Percentiles rank a stretch among this genome's conserved stretches.
Evolutionary conservation across 495 filamentous ascomycete genomes (phyloP).

Genomic region (Xylaria telfairii): DNA sequence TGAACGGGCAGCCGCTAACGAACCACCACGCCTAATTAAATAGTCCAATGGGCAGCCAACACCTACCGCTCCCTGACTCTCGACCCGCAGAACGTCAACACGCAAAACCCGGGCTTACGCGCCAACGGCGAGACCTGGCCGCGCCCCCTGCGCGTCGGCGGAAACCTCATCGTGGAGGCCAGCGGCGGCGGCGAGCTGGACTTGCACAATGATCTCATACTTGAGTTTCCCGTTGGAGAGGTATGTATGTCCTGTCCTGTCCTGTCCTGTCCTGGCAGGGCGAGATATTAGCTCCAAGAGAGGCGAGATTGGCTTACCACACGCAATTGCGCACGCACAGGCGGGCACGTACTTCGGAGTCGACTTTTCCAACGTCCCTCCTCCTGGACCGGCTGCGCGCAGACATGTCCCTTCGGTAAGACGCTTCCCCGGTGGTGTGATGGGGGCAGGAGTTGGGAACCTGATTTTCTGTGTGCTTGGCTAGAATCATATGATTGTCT

Average conservation of each 20-base stretch:
- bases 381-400: not conserved
- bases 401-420: constrained; percentile 1
- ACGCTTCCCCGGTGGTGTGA: too few relatives aligned
- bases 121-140: constrained; percentile 1
- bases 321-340: not conserved
- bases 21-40: not conserved
- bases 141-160: not conserved
- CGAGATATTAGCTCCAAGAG: not conserved
- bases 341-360: not conserved
- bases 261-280: too few relatives aligned
- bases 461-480: not conserved
- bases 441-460: not conserved
- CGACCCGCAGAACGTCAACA: not conserved
- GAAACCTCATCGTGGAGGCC: not conserved
- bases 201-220: not conserved
- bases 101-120: not conserved
- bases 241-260: too few relatives aligned
- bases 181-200: constrained; percentile 1
- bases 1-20: not conserved
- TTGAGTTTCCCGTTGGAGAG: constrained; percentile 11
- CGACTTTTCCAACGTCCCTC: not conserved
- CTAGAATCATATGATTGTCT: not conserved
- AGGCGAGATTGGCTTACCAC: not conserved
- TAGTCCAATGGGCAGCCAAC: not conserved
- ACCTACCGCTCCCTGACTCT: constrained; percentile 4